A percentile compares a stretch with the other conserved stretches of the same genome.
These are phyloP conservation scores for Aureobasidium sp. DNA, from an alignment of 2,329 filamentous ascomycete species.

Conservation along the genomic window DNA sequence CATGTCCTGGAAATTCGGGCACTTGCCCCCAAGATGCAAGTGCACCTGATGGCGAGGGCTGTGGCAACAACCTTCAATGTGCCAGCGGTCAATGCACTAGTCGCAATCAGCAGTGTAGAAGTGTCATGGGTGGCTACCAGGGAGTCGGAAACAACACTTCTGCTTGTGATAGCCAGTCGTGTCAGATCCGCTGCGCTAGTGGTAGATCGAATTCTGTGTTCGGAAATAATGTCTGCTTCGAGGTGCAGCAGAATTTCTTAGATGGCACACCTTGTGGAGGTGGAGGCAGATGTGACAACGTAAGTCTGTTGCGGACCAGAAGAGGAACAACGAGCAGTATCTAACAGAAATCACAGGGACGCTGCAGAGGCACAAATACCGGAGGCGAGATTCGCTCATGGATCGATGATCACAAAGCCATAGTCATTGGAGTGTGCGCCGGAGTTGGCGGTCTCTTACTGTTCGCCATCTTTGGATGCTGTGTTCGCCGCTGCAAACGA, in stretches of 20 bases:
- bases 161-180: conserved; percentile 79
- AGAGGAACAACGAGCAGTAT: neutral
- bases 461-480: conserved; percentile 73
- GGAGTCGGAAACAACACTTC: conserved; percentile 76
- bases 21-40: conserved; percentile 79
- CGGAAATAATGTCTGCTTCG: conserved; percentile 71
- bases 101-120: conserved; percentile 88
- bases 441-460: conserved; percentile 79
- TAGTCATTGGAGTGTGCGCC: conserved; percentile 83
- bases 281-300: conserved; percentile 80
- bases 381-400: conserved; percentile 77
- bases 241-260: conserved; percentile 90
- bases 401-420: conserved; percentile 78
- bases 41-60: conserved; percentile 74
- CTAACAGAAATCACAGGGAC: conserved; percentile 55
- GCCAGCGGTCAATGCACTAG: conserved; percentile 96
- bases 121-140: conserved; percentile 79
- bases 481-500: conserved; percentile 59
- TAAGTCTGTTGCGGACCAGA: conserved; percentile 38
- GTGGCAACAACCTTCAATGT: conserved; percentile 78
- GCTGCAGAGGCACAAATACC: conserved; percentile 76
- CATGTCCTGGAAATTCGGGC: conserved; percentile 76
- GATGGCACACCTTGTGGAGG: conserved; percentile 90
- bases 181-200: conserved; percentile 79
- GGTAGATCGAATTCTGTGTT: conserved; percentile 58